These are phyloP conservation scores for Liquidambar formosana DNA, from an alignment of 164 flowering plant genomes.

Conservation along the genomic window DNA sequence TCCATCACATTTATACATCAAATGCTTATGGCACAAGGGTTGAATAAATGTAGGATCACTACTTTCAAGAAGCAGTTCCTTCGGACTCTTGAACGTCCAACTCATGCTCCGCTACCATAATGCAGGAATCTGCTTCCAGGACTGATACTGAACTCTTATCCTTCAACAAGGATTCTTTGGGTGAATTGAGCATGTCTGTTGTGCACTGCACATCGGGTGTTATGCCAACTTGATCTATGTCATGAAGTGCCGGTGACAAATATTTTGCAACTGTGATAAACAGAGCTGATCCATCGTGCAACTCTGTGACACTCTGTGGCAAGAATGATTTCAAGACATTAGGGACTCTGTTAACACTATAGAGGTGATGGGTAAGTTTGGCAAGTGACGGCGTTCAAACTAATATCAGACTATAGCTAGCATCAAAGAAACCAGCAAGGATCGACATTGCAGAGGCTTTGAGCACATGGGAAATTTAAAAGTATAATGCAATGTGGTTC, in stretches of 20 bases:
- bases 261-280: conserved; percentile 95
- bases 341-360: too few species aligned
- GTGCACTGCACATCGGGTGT: conserved; percentile 90
- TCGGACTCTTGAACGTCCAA: conserved; percentile 72
- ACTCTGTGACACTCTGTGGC: conserved; percentile 88
- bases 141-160: conserved; percentile 40
- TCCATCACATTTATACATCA: too few species aligned
- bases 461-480: too few species aligned
- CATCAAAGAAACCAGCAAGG: too few species aligned
- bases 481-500: too few species aligned
- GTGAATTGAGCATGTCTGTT: conserved; percentile 61
- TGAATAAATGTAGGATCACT: not conserved
- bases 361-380: too few species aligned
- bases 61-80: conserved; percentile 78
- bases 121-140: conserved; percentile 87
- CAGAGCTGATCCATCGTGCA: conserved; percentile 92
- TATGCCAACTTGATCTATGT: conserved; percentile 91
- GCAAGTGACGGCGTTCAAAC: too few species aligned
- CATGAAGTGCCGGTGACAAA: conserved; percentile 85
- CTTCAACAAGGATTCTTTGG: conserved; percentile 39
- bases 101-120: conserved; percentile 92
- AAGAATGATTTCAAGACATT: not conserved
- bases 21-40: not conserved
- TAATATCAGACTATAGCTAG: too few species aligned
- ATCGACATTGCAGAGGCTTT: too few species aligned